Base-by-base conservation (phyloP, 2,329 filamentous ascomycete species). In the Clonostachys chloroleuca region DNA sequence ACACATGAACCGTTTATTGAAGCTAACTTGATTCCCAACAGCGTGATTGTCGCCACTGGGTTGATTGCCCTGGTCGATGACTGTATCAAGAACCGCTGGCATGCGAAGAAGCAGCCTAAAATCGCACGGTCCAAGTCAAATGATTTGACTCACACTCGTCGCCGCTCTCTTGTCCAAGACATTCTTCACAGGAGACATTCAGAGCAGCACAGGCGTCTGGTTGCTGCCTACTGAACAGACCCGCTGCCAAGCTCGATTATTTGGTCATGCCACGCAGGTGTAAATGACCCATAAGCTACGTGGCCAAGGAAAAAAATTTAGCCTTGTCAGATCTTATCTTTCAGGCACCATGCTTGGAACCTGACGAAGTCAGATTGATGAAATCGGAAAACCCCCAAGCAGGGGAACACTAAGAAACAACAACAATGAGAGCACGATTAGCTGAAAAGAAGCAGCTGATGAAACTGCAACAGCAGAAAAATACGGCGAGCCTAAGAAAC, bases 31-130 rank as follows among this genome's bases (percentile, higher is more conserved):
- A n/a, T 33, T 34, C 17, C 20, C 39, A 30, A n/a, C 13, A 95
- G 91, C 64, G 86, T 95, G 54, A 86, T 97, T 52, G 80, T 97
- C 52, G 83, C 91, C 42, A 94, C 91, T n/a, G 92, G 92, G 20
- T 79, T 97, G 55, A 84, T 95, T 56, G 83, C 88, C 8, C 81
- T 97, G 41, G 86, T 95, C 45, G 92, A 97, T 61, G 90, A 97
- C 68, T 89, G 84, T 70, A 96, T 97, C 73, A 88, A 89, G 66
- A 78, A 82, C 51, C 82, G 81, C 49, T 94, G 89, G 81, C 83
- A 73, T 54, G 65, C 66, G 37, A 73, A 71, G 59, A 77, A 73
- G 56, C 30, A 30, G 20, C 24, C 35, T 41, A 24, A 34, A 34
- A 52, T 55, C 8, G 53, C 56, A 43, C 55, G 56, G 40, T 56